phyloP scores from a whole-genome alignment of 108 stramenopile genomes.

The Bacterosira constricta region DNA sequence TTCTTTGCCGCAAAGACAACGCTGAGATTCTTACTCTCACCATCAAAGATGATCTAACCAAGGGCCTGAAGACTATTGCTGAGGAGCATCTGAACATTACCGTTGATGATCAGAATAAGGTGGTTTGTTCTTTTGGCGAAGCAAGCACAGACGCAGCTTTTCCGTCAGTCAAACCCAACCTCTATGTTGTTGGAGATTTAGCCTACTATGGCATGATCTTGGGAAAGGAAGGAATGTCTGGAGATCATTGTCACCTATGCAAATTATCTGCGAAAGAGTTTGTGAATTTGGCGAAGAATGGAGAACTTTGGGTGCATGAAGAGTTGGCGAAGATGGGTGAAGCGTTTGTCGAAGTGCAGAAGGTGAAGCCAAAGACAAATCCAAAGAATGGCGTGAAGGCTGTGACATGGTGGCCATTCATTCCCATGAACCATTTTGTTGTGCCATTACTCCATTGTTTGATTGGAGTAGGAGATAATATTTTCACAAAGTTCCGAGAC shows the following conservation, averaged over 20 bases:
- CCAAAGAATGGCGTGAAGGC: conserved; percentile 6
- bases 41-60: not conserved
- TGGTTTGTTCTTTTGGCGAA: not conserved
- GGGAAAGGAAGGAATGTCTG: not conserved
- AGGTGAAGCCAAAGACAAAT: not conserved
- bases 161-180: not conserved
- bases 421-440: not conserved
- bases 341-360: not conserved
- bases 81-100: no score
- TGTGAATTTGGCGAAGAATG: not conserved
- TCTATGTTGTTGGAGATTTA: not conserved
- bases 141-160: not conserved
- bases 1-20: conserved; percentile 5
- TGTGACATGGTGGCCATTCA: conserved; percentile 10
- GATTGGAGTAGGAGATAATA: conserved; percentile 13
- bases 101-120: not conserved
- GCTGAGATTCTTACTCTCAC: not conserved
- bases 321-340: not conserved
- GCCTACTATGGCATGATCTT: not conserved
- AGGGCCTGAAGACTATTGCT: no score
- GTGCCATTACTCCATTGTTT: conserved; percentile 11
- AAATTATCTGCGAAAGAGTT: not conserved
- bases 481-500: conserved; percentile 1
- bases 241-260: not conserved
- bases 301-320: not conserved